These are phyloP conservation scores for Wallacemonas rigidus DNA, from an alignment of 208 protist species.

Conservation along the genomic window DNA sequence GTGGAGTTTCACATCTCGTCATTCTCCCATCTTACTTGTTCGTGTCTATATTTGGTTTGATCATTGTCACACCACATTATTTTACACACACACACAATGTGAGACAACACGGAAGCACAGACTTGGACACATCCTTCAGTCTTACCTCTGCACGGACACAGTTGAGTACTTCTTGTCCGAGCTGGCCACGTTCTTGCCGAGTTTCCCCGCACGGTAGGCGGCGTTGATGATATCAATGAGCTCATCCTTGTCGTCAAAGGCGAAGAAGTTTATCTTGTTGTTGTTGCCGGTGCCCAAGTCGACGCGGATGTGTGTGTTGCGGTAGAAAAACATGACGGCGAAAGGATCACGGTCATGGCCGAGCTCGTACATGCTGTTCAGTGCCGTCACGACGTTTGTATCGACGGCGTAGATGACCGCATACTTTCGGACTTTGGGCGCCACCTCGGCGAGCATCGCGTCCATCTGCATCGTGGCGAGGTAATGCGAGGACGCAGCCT, in stretches of 20 bases:
- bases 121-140: too few relatives aligned
- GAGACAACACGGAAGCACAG: too few relatives aligned
- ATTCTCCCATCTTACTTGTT: too few relatives aligned
- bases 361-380: constrained; percentile 99
- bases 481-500: constrained; percentile 35
- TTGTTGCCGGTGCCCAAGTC: constrained; percentile 99
- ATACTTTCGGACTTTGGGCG: constrained; percentile 86
- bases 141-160: constrained; percentile 49
- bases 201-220: constrained; percentile 95
- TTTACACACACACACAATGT: too few relatives aligned
- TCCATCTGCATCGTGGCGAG: constrained; percentile 76
- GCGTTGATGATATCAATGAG: constrained; percentile 98
- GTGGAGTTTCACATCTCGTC: too few relatives aligned
- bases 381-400: constrained; percentile 94
- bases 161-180: constrained; percentile 97
- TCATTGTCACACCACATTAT: too few relatives aligned
- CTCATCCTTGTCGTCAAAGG: constrained; percentile 95
- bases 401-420: constrained; percentile 78
- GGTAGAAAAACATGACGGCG: constrained; percentile 99
- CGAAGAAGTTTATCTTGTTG: constrained; percentile 99
- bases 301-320: constrained; percentile 99
- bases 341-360: constrained; percentile 95
- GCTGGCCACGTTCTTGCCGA: constrained; percentile 95
- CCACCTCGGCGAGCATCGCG: constrained; percentile 54
- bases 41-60: too few relatives aligned